Conservation (phyloP, 257 asterid species). For the Nicotiana benthamiana region DNA sequence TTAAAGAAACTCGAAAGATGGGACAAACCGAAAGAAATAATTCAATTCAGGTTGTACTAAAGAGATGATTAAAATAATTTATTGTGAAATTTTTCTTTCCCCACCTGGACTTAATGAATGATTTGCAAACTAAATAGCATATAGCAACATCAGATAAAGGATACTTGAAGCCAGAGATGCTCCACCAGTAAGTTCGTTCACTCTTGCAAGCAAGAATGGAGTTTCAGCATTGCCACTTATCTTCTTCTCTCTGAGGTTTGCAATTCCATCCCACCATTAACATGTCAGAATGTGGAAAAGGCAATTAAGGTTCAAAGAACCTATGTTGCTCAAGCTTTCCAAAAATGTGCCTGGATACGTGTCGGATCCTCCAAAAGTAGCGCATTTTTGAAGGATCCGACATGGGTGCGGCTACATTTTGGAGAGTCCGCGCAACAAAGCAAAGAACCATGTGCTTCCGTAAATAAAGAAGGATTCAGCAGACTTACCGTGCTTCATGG, state of each 20-base stretch:
- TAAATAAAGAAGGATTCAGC: constrained; percentile 7
- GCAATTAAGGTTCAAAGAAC: neutral
- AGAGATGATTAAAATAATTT: neutral
- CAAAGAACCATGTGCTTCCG: constrained; percentile 1
- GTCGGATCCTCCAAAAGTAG: too few relatives aligned
- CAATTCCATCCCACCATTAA: constrained; percentile 4
- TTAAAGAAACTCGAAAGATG: constrained; percentile 32
- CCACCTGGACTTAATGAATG: neutral
- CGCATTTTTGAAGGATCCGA: too few relatives aligned
- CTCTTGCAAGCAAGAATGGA: constrained; percentile 86
- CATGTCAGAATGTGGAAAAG: neutral
- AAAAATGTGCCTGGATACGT: too few relatives aligned
- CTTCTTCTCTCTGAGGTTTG: constrained; percentile 61
- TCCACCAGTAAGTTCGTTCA: constrained; percentile 89
- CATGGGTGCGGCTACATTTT: too few relatives aligned
- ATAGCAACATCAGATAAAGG: constrained; percentile 23
- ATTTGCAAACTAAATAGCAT: neutral
- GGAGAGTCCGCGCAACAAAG: too few relatives aligned
- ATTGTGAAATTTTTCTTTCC: neutral
- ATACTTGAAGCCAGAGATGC: constrained; percentile 90
- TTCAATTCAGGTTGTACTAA: neutral
- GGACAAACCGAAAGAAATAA: neutral
- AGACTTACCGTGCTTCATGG: constrained; percentile 62
- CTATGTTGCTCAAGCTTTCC: too few relatives aligned
- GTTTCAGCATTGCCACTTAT: constrained; percentile 82